Evolutionary conservation across 1,284 basidiomycete genomes (phyloP).

Genomic region (Entoloma clypeatum): DNA sequence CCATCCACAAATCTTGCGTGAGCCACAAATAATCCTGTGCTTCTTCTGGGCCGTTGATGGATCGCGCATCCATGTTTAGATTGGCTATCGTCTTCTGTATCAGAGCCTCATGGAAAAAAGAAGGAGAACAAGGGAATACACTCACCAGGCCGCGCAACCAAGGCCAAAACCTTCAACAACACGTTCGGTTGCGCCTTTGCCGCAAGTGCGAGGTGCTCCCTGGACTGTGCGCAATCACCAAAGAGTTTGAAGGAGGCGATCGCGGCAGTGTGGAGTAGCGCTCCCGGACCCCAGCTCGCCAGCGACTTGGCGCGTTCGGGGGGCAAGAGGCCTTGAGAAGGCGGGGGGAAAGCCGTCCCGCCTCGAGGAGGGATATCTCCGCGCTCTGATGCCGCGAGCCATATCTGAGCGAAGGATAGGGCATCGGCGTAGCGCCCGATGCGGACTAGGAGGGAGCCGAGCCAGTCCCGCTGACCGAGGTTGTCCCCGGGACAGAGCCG

Average conservation of each 20-base stretch:
- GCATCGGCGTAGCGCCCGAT: slow-evolving; percentile 27
- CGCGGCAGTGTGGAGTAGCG: slow-evolving; percentile 34
- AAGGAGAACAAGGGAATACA: slow-evolving; percentile 6
- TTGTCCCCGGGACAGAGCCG: slow-evolving; percentile 30
- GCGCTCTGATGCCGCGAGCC: slow-evolving; percentile 45
- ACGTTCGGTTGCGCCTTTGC: slow-evolving; percentile 33
- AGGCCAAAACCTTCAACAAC: slow-evolving; percentile 36
- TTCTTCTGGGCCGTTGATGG: slow-evolving; percentile 35
- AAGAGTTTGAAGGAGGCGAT: slow-evolving; percentile 38
- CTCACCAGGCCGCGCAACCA: slow-evolving; percentile 34
- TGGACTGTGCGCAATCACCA: slow-evolving; percentile 36
- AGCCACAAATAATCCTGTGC: slow-evolving; percentile 45
- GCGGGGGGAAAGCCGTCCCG: slow-evolving; percentile 23
- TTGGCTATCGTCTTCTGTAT: slow-evolving; percentile 21
- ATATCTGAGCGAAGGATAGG: slow-evolving; percentile 34
- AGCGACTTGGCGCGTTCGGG: slow-evolving; percentile 14
- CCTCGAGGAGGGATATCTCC: slow-evolving; percentile 25
- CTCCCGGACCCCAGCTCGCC: slow-evolving; percentile 8
- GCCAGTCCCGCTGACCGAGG: slow-evolving; percentile 22
- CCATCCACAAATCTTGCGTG: slow-evolving; percentile 43
- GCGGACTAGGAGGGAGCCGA: slow-evolving; percentile 27
- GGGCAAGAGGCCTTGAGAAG: slow-evolving; percentile 18
- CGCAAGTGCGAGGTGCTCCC: slow-evolving; percentile 36
- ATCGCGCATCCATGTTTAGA: slow-evolving; percentile 30
- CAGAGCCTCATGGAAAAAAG: not conserved